Percentiles rank a stretch among this genome's conserved stretches.
Evolutionary conservation across 2,329 filamentous ascomycete genomes (phyloP).

Genomic region (Aspergillus udagawae): DNA sequence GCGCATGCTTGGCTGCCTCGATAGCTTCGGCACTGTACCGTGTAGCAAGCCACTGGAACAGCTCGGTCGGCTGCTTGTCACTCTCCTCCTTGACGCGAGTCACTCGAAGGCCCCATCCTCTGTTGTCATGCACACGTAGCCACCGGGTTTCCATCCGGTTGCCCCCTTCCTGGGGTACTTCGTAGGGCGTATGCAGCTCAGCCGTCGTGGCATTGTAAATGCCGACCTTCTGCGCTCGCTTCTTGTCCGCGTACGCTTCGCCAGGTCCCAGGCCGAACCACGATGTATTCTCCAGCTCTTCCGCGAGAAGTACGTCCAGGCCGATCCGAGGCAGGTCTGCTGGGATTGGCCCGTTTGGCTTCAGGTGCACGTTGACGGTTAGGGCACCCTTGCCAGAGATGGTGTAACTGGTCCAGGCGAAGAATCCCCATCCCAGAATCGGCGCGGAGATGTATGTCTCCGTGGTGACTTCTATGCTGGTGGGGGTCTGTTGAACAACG

Average conservation of each 20-base stretch:
- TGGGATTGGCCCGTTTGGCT: slow-evolving; percentile 13
- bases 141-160: slow-evolving; percentile 21
- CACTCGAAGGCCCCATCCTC: slow-evolving; percentile 3
- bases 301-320: slow-evolving; percentile 12
- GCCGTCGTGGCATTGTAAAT: slow-evolving; percentile 12
- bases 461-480: slow-evolving; percentile 8
- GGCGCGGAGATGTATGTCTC: slow-evolving; percentile 17
- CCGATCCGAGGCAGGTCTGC: slow-evolving; percentile 4
- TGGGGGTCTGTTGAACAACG: background rate
- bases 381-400: slow-evolving; percentile 10
- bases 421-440: slow-evolving; percentile 22
- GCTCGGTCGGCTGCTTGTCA: background rate
- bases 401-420: slow-evolving; percentile 10
- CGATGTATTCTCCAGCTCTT: slow-evolving; percentile 8
- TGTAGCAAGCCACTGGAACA: slow-evolving; percentile 16
- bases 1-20: slow-evolving; percentile 16
- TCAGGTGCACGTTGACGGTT: slow-evolving; percentile 6
- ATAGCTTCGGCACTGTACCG: slow-evolving; percentile 13
- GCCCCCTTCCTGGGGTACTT: slow-evolving; percentile 24
- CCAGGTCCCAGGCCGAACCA: slow-evolving; percentile 26
- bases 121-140: slow-evolving; percentile 10
- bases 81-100: background rate
- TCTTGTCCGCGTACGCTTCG: slow-evolving; percentile 25
- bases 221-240: slow-evolving; percentile 17
- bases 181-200: slow-evolving; percentile 22